Evolutionary conservation across 2,329 filamentous ascomycete genomes (phyloP).

Genomic region (Colletotrichum simmondsii): DNA sequence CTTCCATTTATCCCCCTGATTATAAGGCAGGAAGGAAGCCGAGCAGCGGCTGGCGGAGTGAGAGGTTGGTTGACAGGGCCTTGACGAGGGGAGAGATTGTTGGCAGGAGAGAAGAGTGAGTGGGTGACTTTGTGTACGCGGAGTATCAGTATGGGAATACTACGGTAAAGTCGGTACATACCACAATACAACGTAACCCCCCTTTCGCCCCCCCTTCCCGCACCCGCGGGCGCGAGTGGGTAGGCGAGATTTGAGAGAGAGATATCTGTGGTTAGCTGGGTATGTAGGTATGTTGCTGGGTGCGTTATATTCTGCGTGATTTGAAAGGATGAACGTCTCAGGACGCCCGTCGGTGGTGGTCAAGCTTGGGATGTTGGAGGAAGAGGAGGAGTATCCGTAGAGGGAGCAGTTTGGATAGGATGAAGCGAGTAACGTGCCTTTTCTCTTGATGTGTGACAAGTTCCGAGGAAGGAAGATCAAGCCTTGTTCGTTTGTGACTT

Average conservation of each 20-base stretch:
- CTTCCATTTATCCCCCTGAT: too few relatives aligned
- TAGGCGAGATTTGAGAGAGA: not conserved
- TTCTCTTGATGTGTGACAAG: too few relatives aligned
- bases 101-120: not conserved
- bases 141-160: not conserved
- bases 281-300: too few relatives aligned
- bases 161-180: not conserved
- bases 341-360: too few relatives aligned
- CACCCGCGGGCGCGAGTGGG: not conserved
- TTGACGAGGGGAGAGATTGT: not conserved
- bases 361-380: too few relatives aligned
- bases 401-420: too few relatives aligned
- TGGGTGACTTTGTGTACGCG: too few relatives aligned
- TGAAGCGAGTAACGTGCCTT: too few relatives aligned
- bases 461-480: too few relatives aligned
- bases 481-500: too few relatives aligned
- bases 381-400: too few relatives aligned
- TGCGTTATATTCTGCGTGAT: not conserved
- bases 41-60: not conserved
- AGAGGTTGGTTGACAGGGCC: not conserved
- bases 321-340: not conserved
- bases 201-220: too few relatives aligned
- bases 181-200: not conserved
- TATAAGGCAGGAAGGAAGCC: not conserved
- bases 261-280: not conserved